Base-by-base conservation (phyloP, 495 filamentous ascomycete species). In the Aspergillus affinis region DNA sequence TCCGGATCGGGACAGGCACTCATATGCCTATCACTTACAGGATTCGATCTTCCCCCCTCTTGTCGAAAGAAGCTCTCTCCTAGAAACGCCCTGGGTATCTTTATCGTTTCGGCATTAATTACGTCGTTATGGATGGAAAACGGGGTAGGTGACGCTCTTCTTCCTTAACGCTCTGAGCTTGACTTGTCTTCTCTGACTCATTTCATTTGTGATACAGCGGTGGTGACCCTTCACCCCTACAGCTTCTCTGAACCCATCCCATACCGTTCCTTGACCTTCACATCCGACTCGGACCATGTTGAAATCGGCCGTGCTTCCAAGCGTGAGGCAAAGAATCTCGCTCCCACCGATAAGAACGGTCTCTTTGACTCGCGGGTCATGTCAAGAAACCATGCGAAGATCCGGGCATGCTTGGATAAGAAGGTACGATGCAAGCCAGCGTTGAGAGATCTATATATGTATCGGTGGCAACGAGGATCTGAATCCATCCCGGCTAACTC, bases 351-450 rank as follows among this genome's bases (percentile, higher is more conserved):
- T 3, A 69, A 86, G 55, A 97, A 95, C 74, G 88, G 78, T 10
- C 90, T 84, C 79, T 91, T 92, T 60, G 84, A 92, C 32, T 91
- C 86, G 64, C 84, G 90, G 0, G 90, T 95, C 23, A 88, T 97
- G 81, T 94, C 90, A 27, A 81, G 92, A 29, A 70, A 83, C 10
- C 92, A 97, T 75, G 92, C 90, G 12, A 73, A 81, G 53, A 65
- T 96, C 9, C 59, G 66, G 12, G 73, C 80, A 12, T 67, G 78
- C 46, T 41, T 73, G 4, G 67, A 81, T 0, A 58, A 68, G 4
- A 72, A 78, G 68, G 85, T 86, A 62, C 48, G 74, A 32, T 13
- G 6, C 45, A 29, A 41, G 4, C 17, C 48, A 20, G 6, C 5
- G 30, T 27, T 23, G 32, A 17, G 15, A 5, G 9, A n/a, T 36